These are phyloP conservation scores for Clitopilus hobsonii DNA, from an alignment of 768 basidiomycete genomes.

Conservation along the genomic window DNA sequence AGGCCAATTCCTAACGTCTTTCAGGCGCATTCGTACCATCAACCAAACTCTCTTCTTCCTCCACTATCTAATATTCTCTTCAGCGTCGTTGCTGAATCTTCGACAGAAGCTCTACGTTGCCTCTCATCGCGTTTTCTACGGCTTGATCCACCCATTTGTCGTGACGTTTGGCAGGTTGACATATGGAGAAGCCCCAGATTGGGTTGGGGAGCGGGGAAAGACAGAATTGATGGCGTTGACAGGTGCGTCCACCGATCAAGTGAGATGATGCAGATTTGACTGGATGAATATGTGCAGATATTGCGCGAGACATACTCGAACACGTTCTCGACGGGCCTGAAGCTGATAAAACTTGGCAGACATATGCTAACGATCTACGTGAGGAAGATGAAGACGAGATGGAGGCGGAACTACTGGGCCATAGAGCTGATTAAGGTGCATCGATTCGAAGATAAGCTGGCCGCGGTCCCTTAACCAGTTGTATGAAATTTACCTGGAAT, in stretches of 20 bases:
- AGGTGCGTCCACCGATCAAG: neutral
- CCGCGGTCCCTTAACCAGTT: neutral
- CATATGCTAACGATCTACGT: slow-evolving; percentile 41
- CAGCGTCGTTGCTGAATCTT: slow-evolving; percentile 44
- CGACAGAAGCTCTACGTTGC: slow-evolving; percentile 55
- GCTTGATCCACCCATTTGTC: slow-evolving; percentile 64
- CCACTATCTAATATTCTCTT: slow-evolving; percentile 55
- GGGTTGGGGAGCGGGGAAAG: slow-evolving; percentile 39
- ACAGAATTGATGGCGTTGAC: slow-evolving; percentile 31
- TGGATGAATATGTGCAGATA: slow-evolving; percentile 29
- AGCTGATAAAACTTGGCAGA: slow-evolving; percentile 58
- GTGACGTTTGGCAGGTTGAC: slow-evolving; percentile 75
- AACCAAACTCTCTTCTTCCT: slow-evolving; percentile 55
- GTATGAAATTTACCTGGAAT: neutral
- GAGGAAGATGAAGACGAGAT: slow-evolving; percentile 55
- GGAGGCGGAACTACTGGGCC: slow-evolving; percentile 43
- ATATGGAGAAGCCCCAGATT: slow-evolving; percentile 62
- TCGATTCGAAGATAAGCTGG: neutral
- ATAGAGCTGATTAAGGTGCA: slow-evolving; percentile 5
- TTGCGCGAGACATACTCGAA: slow-evolving; percentile 58
- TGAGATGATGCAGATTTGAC: neutral
- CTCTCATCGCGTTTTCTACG: slow-evolving; percentile 51
- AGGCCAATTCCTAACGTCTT: neutral
- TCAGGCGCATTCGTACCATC: slow-evolving; percentile 47
- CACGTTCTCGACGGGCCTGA: slow-evolving; percentile 71